Base-by-base conservation (phyloP, 2,329 filamentous ascomycete species). In the Neophaeococcomyces mojaviensis region DNA sequence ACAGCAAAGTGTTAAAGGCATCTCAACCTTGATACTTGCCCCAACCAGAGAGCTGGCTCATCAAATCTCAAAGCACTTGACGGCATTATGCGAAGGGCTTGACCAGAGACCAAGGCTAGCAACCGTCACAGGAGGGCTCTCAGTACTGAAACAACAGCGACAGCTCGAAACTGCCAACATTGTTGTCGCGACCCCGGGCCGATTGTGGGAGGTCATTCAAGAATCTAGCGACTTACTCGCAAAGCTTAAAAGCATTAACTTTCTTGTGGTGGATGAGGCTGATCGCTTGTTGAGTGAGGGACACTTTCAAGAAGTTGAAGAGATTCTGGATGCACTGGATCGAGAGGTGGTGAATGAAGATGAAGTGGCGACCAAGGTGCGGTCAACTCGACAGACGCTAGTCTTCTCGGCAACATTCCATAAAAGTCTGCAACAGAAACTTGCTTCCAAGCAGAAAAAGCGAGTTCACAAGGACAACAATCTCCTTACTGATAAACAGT, bases 361-460 rank as follows among this genome's bases (percentile, higher is more conserved):
- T 1, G 70, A 74, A 3, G 70, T 74, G 8, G 36, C 22, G 15
- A n/a, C 31, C 12, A 65, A 70, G 0, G 58, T 65, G 5, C 43
- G 54, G 52, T 61, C 70, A 34, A 60, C 76, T 13, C 73, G 90
- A 33, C 92, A 98, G 61, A 97, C 89, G 0, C 76, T 98, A 0
- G 88, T 98, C 16, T 98, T 98, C 65, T 97, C 92, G 0, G 92
- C 92, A 0, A 98, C 92, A 0, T 95, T 98, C 64, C 86, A 94
- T 61, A 90, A 89, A 59, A 82, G 83, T 1, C 69, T 98, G 24
- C 90, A 97, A 62, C 86, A 90, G 57, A 97, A 96, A 64, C 75
- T 98, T 10, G 81, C 86, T 1, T 85, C 87, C 20, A 94, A 88
- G 62, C 30, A 47, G 16, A 55, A 52, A 39, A 32, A 47, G 34